Percentiles rank a stretch among this genome's conserved stretches.
Evolutionary conservation across 2,329 filamentous ascomycete species (phyloP).

Genomic region (Aotearoamyces nothofagi): DNA sequence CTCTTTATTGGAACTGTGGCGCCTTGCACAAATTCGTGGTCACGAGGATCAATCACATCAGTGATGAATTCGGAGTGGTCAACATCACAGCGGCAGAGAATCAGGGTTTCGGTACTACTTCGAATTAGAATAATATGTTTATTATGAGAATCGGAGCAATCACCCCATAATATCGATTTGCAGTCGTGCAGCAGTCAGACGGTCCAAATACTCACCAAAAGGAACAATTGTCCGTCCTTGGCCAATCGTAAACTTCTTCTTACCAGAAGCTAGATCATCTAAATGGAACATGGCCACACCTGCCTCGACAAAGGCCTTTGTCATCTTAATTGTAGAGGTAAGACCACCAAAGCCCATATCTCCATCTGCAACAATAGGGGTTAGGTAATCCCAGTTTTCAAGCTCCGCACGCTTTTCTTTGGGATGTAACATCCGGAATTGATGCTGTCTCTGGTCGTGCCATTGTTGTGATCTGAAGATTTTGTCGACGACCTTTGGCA

Average conservation of each 20-base stretch:
- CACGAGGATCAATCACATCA: slow-evolving; percentile 21
- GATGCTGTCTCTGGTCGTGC: slow-evolving; percentile 25
- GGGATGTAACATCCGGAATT: slow-evolving; percentile 20
- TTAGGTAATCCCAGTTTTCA: slow-evolving; percentile 24
- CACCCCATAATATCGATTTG: slow-evolving; percentile 26
- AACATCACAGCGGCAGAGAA: slow-evolving; percentile 23
- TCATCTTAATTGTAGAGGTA: slow-evolving; percentile 25
- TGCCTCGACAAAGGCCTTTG: slow-evolving; percentile 24
- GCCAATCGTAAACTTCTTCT: slow-evolving; percentile 28
- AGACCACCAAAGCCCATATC: slow-evolving; percentile 28
- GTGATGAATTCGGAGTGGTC: slow-evolving; percentile 25
- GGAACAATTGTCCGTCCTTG: slow-evolving; percentile 25
- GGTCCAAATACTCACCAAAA: slow-evolving; percentile 22
- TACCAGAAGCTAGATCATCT: slow-evolving; percentile 26
- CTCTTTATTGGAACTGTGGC: slow-evolving; percentile 20
- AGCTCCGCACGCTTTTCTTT: slow-evolving; percentile 17
- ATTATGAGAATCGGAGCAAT: neutral
- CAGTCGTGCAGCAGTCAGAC: slow-evolving; percentile 22
- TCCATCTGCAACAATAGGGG: slow-evolving; percentile 25
- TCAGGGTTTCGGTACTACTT: slow-evolving; percentile 21
- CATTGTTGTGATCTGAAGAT: slow-evolving; percentile 25
- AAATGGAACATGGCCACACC: slow-evolving; percentile 28
- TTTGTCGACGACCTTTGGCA: slow-evolving; percentile 24
- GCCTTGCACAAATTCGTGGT: slow-evolving; percentile 24
- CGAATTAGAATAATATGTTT: neutral